phyloP scores from a whole-genome alignment of 805 yeast genomes.

The Scheffersomyces amazonensis region DNA sequence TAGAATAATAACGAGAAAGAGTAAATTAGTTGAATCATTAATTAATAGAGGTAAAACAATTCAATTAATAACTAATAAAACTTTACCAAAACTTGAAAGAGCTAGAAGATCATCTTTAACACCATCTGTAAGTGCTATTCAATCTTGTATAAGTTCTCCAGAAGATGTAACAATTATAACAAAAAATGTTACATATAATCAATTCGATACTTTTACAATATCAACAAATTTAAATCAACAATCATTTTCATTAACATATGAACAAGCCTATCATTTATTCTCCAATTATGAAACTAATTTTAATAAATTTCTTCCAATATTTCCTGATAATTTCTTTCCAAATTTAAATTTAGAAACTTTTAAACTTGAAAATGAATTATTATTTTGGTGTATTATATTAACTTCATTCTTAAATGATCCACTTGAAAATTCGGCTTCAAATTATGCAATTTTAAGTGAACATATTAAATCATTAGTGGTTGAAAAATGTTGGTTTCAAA shows the following conservation, averaged over 20 bases:
- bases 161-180: constrained; percentile 2
- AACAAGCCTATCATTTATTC: constrained; percentile 11
- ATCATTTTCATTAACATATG: constrained; percentile 10
- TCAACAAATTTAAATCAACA: constrained; percentile 1
- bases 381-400: constrained; percentile 40
- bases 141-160: constrained; percentile 18
- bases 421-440: constrained; percentile 1
- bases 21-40: constrained; percentile 7
- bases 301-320: constrained; percentile 31
- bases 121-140: constrained; percentile 21
- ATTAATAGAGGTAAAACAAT: constrained; percentile 7
- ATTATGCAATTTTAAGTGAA: constrained; percentile 21
- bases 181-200: background rate
- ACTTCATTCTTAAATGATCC: constrained; percentile 28
- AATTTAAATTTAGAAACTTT: constrained; percentile 9
- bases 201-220: constrained; percentile 3
- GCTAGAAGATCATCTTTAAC: constrained; percentile 3
- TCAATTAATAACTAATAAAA: constrained; percentile 1
- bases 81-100: background rate
- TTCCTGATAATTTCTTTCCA: constrained; percentile 21
- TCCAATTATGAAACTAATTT: constrained; percentile 23
- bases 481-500: constrained; percentile 40
- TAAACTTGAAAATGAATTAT: constrained; percentile 27
- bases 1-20: constrained; percentile 18
- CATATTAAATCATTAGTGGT: constrained; percentile 39